A percentile compares a stretch with the other conserved stretches of the same genome.
Conservation (phyloP, 768 basidiomycete species). For the Leccinellum rugosiceps region DNA sequence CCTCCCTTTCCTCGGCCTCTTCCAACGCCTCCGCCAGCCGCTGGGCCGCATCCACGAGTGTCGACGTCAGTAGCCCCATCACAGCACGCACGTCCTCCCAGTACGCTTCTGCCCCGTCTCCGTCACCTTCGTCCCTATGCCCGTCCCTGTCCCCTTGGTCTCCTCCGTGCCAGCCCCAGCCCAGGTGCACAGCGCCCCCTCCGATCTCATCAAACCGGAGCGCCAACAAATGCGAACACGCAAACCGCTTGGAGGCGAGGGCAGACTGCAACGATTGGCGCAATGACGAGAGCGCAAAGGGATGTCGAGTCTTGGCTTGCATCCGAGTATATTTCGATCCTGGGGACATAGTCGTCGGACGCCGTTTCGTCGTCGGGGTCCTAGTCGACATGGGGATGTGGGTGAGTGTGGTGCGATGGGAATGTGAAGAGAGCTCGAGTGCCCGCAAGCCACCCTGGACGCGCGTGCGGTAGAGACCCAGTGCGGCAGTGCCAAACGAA, state of each 20-base stretch:
- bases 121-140: too few species aligned
- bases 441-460: constrained; percentile 47
- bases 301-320: constrained; percentile 53
- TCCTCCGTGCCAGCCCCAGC: too few species aligned
- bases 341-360: constrained; percentile 34
- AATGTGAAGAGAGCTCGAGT: constrained; percentile 34
- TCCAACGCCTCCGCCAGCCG: constrained; percentile 63
- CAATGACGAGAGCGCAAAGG: constrained; percentile 63
- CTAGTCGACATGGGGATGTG: constrained; percentile 13
- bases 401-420: constrained; percentile 22
- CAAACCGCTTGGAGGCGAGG: constrained; percentile 68
- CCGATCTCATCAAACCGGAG: constrained; percentile 65
- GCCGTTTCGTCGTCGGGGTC: constrained; percentile 6
- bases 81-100: constrained; percentile 85
- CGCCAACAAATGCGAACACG: constrained; percentile 77
- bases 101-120: constrained; percentile 42
- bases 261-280: constrained; percentile 62
- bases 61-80: constrained; percentile 63
- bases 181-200: constrained; percentile 34
- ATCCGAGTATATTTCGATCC: constrained; percentile 64
- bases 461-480: constrained; percentile 57
- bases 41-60: constrained; percentile 62
- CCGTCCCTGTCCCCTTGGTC: too few species aligned
- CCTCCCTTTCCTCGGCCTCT: constrained; percentile 42
- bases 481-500: constrained; percentile 60